Base-by-base conservation (phyloP, 2,329 filamentous ascomycete genomes). In the Meredithiella fracta region DNA sequence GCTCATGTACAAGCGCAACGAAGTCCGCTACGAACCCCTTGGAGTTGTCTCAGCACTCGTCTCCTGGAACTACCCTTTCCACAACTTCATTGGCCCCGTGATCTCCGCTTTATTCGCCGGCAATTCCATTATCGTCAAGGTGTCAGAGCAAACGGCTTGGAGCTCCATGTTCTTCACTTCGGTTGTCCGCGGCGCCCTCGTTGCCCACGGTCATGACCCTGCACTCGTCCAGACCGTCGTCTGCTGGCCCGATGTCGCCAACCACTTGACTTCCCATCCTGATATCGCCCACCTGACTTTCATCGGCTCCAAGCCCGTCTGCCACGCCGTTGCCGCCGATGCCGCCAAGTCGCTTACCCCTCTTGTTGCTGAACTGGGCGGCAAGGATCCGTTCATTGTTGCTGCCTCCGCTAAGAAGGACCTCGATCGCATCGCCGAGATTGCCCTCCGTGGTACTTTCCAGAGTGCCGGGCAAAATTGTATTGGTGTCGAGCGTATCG, bases 381-480 rank as follows among this genome's bases (percentile, higher is more conserved):
- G 92, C 51, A 98, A 98, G 67, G 92, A 98, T 66, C 86, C 92
- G 5, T 87, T 87, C 31, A 82, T 98, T 59, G 71, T 98, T 22
- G 80, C 97, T 42, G 89, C 96, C 67, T 88, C 92, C 44, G 76
- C 83, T 2, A 68, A 68, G 51, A 65, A 66, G 58, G 77, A 88
- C 63, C 74, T 97, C 58, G 70, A 78, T 3, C 80, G 85, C 44
- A 82, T 97, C 52, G 78, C 79, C 40, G 86, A 89, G 60, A 85
- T 94, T 60, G 78, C 97, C 60, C 83, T 98, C 71, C 82, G 92
- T 54, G 92, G 91, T 54, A 88, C 87, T 8, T 98, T 97, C 70
- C 92, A 98, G 69, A 89, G 89, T 53, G 84, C 89, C 15, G 92
- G 92, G 1, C 92, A 98, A 68, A 98, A 98, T 71, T 98, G 92